Conservation (phyloP, 2,329 filamentous ascomycete species). For the Volutella citrinella region DNA sequence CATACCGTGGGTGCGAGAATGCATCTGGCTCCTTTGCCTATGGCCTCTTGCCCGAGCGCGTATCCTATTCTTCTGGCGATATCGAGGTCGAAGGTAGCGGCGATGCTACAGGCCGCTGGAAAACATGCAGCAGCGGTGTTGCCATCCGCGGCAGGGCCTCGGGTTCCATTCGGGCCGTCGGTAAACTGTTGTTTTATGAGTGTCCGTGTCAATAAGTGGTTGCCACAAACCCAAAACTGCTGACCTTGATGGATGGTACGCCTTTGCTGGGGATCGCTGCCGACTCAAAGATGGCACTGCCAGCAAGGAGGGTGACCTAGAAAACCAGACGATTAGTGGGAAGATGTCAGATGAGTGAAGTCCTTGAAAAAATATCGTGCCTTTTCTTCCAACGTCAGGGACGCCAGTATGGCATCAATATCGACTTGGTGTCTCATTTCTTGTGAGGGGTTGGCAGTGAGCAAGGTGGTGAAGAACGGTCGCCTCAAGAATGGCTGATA, state of each 20-base stretch:
- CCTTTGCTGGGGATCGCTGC: constrained; percentile 22
- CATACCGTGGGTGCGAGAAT: constrained; percentile 40
- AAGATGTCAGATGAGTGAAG: no score
- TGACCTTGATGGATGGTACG: constrained; percentile 21
- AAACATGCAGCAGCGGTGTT: constrained; percentile 25
- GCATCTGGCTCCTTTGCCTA: constrained; percentile 66
- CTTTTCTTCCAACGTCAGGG: no score
- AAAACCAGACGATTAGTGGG: no score
- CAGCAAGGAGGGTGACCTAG: constrained; percentile 23
- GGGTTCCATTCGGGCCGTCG: constrained; percentile 25
- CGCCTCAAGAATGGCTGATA: no score
- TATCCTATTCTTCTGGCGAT: constrained; percentile 56
- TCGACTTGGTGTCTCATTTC: no score
- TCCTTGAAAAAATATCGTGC: no score
- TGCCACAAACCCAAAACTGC: no score
- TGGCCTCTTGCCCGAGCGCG: constrained; percentile 52
- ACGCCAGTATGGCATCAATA: no score
- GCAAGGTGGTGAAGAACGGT: no score
- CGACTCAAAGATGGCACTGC: constrained; percentile 25
- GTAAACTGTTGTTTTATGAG: no score
- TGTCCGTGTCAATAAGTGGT: no score
- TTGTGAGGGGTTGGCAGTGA: no score
- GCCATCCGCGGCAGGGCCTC: constrained; percentile 21
- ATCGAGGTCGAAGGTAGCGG: constrained; percentile 61
- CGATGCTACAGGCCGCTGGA: constrained; percentile 39